Conservation (phyloP, 768 basidiomycete species). For the Polyporus arcularius region DNA sequence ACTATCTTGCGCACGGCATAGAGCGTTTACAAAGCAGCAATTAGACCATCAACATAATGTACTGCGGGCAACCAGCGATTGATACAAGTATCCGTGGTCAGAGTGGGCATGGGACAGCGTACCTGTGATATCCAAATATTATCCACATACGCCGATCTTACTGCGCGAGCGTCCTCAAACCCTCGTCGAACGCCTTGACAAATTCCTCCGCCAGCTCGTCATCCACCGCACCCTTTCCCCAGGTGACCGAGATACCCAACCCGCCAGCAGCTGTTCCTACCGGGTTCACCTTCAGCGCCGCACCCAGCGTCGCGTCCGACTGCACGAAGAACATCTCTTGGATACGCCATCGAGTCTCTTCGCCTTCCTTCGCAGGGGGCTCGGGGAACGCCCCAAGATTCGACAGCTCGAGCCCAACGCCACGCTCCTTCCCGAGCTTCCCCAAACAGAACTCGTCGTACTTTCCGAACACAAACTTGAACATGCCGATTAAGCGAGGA, state of each 20-base stretch:
- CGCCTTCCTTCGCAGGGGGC: not conserved
- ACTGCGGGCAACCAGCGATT: too few species aligned
- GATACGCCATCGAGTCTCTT: conserved; percentile 19
- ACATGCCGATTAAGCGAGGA: conserved; percentile 31
- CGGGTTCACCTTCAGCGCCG: conserved; percentile 25
- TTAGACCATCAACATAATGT: too few species aligned
- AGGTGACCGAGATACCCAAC: conserved; percentile 21
- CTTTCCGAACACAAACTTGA: conserved; percentile 36
- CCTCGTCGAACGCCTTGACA: conserved; percentile 6
- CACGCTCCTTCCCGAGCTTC: conserved; percentile 36
- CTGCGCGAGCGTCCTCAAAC: conserved; percentile 4
- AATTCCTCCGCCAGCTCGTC: conserved; percentile 21
- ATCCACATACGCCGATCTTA: too few species aligned
- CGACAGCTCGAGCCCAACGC: conserved; percentile 36
- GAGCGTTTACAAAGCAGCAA: not conserved
- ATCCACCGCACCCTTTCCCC: conserved; percentile 23
- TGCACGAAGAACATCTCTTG: conserved; percentile 20
- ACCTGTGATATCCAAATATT: too few species aligned
- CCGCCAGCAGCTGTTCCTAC: conserved; percentile 21
- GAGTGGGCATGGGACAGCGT: too few species aligned
- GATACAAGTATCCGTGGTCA: too few species aligned
- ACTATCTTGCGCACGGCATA: not conserved
- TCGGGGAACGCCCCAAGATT: conserved; percentile 36
- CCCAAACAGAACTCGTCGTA: conserved; percentile 31
- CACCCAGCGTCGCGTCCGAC: conserved; percentile 15